These are phyloP conservation scores for Arachis stenosperma DNA, from an alignment of 306 rosid genomes.

Conservation along the genomic window DNA sequence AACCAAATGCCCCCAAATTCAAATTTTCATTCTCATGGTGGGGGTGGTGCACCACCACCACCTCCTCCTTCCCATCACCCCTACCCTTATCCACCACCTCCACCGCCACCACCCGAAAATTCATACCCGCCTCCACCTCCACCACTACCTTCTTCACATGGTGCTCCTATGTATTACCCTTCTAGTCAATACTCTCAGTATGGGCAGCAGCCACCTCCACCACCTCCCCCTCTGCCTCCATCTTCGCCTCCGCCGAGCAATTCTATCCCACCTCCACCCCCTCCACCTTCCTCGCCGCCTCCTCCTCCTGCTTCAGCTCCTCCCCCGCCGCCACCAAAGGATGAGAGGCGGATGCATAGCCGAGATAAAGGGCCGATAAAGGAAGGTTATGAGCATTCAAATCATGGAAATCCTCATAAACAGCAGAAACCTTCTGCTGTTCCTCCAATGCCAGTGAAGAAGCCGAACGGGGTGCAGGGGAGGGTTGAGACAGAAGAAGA, in stretches of 20 bases:
- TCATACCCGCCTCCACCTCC: constrained; percentile 85
- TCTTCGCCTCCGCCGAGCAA: constrained; percentile 66
- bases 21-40: constrained; percentile 41
- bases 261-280: constrained; percentile 76
- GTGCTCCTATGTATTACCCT: constrained; percentile 65
- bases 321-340: constrained; percentile 43
- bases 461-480: constrained; percentile 55
- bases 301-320: constrained; percentile 20
- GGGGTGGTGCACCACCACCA: background rate
- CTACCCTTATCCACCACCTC: constrained; percentile 57
- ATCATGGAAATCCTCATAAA: constrained; percentile 56
- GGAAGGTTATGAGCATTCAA: constrained; percentile 58
- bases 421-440: constrained; percentile 64
- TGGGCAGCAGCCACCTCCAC: constrained; percentile 53
- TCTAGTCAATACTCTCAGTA: constrained; percentile 63
- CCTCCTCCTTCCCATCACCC: constrained; percentile 63
- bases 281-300: constrained; percentile 62
- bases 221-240: constrained; percentile 61
- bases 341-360: constrained; percentile 50
- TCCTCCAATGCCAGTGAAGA: constrained; percentile 53
- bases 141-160: constrained; percentile 45
- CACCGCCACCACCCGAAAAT: constrained; percentile 61
- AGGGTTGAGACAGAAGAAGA: constrained; percentile 89
- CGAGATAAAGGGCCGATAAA: constrained; percentile 56
- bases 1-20: constrained; percentile 59